Base-by-base conservation (phyloP, 1,139 yeast species). In the Blastobotrys persicus region DNA sequence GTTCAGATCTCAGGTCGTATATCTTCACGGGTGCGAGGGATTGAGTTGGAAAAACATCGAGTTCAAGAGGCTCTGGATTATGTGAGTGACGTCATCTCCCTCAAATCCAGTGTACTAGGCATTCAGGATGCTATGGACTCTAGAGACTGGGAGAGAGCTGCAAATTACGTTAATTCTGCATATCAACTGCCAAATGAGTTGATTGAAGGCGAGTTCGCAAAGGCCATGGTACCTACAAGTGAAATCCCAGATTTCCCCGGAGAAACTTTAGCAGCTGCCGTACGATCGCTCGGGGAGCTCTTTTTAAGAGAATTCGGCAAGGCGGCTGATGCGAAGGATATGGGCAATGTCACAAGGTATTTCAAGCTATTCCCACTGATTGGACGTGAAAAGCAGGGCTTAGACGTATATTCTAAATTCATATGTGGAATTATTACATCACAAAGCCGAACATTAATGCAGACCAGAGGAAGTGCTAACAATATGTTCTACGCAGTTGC, bases 311-410 rank as follows among this genome's bases (percentile, higher is more conserved):
- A 82, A 57, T 92, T 92, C 65, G 75, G 75, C 42, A 75, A 74
- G 35, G 96, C 97, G 0, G 86, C 96, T 0, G 66, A 70, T 19
- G 69, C 71, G 0, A 80, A 80, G 53, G 81, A 88, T 61, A 87
- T 87, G 51, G 81, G 78, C 41, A 76, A 80, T 49, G 71, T 92
- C 50, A 88, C 97, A 0, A 75, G 81, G 49, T 87, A 80, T 64
- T 92, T 92, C 69, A 87, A 87, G 60, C 72, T 89, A 56, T 91
- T 92, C 66, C 99, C 99, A 2, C 73, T 89, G 52, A 84, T 94
- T 33, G 86, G 87, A 7, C 79, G 83, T 60, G 81, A 81, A 50
- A 78, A 78, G 40, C 70, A 77, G 17, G 99, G 99, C 0, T 70
- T 94, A 46, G 79, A 79, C 44, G 81, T 89, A 56, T 92, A 92